Conservation (phyloP, 306 rosid genomes). For the Casuarina equisetifolia region DNA sequence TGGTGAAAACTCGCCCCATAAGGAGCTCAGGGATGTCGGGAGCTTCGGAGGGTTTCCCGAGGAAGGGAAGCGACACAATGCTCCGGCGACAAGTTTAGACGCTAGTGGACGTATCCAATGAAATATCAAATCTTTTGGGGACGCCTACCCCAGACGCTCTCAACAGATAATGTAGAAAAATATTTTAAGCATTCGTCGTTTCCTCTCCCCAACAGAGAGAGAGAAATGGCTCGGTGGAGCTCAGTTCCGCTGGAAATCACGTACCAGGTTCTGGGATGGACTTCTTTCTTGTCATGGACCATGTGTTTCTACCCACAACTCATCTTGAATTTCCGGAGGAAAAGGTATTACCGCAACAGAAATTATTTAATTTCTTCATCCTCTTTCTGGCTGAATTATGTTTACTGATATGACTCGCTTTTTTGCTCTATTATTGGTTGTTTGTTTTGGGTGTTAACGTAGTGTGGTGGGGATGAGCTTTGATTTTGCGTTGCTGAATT, state of each 20-base stretch:
- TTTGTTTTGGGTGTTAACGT: not conserved
- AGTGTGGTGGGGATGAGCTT: conserved; percentile 80
- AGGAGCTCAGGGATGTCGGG: too few relatives aligned
- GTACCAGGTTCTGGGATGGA: conserved; percentile 64
- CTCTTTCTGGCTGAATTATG: not conserved
- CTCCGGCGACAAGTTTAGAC: too few relatives aligned
- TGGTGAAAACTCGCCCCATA: too few relatives aligned
- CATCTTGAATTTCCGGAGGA: conserved; percentile 56
- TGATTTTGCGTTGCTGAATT: conserved; percentile 62
- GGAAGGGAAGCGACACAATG: too few relatives aligned
- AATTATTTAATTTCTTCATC: not conserved
- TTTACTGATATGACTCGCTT: too few relatives aligned
- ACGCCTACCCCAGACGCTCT: not conserved
- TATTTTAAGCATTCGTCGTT: not conserved
- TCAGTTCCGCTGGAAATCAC: conserved; percentile 44
- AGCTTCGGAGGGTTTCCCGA: too few relatives aligned
- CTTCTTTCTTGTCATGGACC: conserved; percentile 56
- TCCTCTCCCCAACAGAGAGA: not conserved
- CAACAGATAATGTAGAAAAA: not conserved
- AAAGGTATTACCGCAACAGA: conserved; percentile 40
- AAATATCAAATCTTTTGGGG: not conserved
- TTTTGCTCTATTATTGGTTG: not conserved
- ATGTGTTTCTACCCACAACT: conserved; percentile 66
- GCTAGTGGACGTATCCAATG: too few relatives aligned
- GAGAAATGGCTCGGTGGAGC: conserved; percentile 58